A percentile compares a stretch with the other conserved stretches of the same genome.
Conservation (phyloP, 768 basidiomycete genomes). For the Suillus cothurnatus region DNA sequence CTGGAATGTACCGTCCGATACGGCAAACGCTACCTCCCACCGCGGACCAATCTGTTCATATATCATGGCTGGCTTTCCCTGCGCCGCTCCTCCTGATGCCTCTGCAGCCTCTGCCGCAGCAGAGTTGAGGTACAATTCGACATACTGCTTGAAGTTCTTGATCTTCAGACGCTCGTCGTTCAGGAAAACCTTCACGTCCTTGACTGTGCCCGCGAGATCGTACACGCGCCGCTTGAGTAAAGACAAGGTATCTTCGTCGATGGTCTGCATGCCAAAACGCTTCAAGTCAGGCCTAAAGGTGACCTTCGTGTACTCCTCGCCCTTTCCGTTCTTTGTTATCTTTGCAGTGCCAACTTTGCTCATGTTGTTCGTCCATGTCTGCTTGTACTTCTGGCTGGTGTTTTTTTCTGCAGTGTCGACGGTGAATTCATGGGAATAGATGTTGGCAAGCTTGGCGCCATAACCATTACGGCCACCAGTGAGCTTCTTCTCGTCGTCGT, state of each 20-base stretch:
- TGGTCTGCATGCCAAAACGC: constrained; percentile 88
- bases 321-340: constrained; percentile 87
- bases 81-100: constrained; percentile 76
- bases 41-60: constrained; percentile 80
- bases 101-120: constrained; percentile 70
- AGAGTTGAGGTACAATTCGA: constrained; percentile 88
- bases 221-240: constrained; percentile 93
- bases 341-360: constrained; percentile 82
- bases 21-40: constrained; percentile 95
- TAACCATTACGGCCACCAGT: constrained; percentile 99
- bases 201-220: constrained; percentile 95
- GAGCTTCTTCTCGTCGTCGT: constrained; percentile 98
- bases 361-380: constrained; percentile 96
- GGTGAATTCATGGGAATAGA: constrained; percentile 95
- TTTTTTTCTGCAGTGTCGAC: constrained; percentile 95
- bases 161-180: constrained; percentile 91
- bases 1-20: constrained; percentile 90
- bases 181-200: constrained; percentile 89
- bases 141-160: constrained; percentile 96
- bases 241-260: constrained; percentile 89
- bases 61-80: constrained; percentile 74
- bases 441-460: constrained; percentile 97
- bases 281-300: constrained; percentile 91
- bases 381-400: constrained; percentile 86
- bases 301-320: constrained; percentile 90